phyloP scores from a whole-genome alignment of 177 flowering plant genomes.

The Vitis hybrid region DNA sequence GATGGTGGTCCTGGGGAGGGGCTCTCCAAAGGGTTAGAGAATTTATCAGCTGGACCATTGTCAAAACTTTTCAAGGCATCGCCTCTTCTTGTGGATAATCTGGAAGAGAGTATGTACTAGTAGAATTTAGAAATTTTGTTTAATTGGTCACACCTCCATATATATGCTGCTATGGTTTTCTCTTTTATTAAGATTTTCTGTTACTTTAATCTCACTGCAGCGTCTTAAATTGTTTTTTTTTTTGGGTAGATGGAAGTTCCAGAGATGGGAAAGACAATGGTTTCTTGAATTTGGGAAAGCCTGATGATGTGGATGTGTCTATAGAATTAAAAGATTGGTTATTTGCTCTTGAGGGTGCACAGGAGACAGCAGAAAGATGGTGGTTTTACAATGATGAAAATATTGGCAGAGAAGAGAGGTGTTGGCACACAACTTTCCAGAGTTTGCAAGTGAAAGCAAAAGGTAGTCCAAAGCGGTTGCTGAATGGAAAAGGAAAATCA shows the following conservation, averaged over 20 bases:
- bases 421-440: constrained; percentile 87
- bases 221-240: not conserved
- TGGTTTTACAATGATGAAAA: constrained; percentile 35
- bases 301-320: constrained; percentile 81
- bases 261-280: constrained; percentile 36
- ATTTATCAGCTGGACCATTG: constrained; percentile 75
- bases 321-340: constrained; percentile 88
- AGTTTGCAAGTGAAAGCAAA: constrained; percentile 66
- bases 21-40: constrained; percentile 75
- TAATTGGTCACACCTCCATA: not conserved
- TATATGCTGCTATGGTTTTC: constrained; percentile 1
- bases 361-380: constrained; percentile 66
- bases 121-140: constrained; percentile 6
- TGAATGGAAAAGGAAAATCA: constrained; percentile 31
- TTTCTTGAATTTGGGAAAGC: constrained; percentile 63
- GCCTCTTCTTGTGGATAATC: constrained; percentile 38
- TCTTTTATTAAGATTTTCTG: not conserved
- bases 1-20: constrained; percentile 96
- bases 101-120: constrained; percentile 45
- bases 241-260: constrained; percentile 42
- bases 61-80: constrained; percentile 72
- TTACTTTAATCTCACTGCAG: not conserved
- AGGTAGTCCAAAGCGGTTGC: constrained; percentile 43
- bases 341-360: constrained; percentile 90
- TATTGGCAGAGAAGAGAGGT: constrained; percentile 66